Percentiles rank a stretch among this genome's conserved stretches.
Conservation (phyloP, 208 protist species). For the Trichomonas tenax region DNA sequence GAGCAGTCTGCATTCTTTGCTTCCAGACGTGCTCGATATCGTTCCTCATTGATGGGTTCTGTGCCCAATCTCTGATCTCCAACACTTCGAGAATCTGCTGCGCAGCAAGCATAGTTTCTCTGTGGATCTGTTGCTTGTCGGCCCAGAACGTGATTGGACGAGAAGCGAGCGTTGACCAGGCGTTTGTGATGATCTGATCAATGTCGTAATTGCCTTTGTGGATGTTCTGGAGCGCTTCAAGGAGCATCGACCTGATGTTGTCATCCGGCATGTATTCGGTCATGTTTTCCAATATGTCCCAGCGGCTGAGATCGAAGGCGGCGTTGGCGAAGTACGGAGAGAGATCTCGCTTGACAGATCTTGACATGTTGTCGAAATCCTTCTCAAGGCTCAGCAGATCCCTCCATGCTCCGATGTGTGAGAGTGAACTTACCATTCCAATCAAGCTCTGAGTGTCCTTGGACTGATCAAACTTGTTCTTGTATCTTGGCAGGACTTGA, state of each 20-base stretch:
- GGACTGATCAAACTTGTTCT: not conserved
- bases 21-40: not conserved
- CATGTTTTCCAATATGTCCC: not conserved
- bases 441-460: not conserved
- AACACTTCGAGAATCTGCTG: not conserved
- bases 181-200: not conserved
- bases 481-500: not conserved
- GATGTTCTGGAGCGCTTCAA: not conserved
- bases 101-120: not conserved
- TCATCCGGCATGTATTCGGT: not conserved
- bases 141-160: not conserved
- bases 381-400: not conserved
- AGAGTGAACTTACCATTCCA: not conserved
- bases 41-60: not conserved
- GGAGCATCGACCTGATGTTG: not conserved
- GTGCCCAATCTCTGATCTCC: not conserved
- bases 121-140: not conserved
- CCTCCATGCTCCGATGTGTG: not conserved
- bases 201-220: not conserved
- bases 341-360: not conserved
- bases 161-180: not conserved
- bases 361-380: not conserved
- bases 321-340: not conserved
- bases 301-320: not conserved
- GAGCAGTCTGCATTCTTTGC: not conserved